Conservation (phyloP, 1,139 yeast genomes). For the Diutina ranongensis region DNA sequence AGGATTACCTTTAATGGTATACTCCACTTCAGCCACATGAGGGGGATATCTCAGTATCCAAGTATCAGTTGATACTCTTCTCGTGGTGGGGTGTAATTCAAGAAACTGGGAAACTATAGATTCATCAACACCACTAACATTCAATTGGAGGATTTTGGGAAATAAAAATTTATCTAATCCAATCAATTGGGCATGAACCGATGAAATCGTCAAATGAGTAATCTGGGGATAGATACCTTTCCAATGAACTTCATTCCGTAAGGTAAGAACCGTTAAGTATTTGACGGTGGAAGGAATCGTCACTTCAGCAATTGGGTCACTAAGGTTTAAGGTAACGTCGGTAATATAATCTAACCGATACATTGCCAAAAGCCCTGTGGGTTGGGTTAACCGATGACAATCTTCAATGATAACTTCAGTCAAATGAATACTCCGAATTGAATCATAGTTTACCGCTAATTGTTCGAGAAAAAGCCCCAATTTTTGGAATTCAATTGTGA, state of each 20-base stretch:
- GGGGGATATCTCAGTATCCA: background rate
- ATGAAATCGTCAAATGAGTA: background rate
- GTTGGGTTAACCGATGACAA: background rate
- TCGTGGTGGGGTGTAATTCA: background rate
- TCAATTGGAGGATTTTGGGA: background rate
- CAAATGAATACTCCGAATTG: background rate
- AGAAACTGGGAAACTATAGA: background rate
- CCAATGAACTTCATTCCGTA: background rate
- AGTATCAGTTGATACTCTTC: background rate
- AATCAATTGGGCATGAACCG: background rate
- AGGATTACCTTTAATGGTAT: background rate
- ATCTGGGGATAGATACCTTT: background rate
- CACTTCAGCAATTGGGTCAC: background rate
- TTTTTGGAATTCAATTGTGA: background rate
- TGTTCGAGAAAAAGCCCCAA: background rate
- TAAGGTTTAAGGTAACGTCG: background rate
- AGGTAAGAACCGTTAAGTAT: background rate
- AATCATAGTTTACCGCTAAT: background rate
- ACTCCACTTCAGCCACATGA: background rate
- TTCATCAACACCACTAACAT: background rate
- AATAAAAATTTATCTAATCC: background rate
- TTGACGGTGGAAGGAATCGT: background rate
- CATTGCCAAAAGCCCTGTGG: background rate
- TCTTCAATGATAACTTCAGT: background rate
- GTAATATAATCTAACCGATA: background rate